Percentiles rank a stretch among this genome's conserved stretches.
Conservation (phyloP, 805 yeast species). For the Pichia membranifaciens region DNA sequence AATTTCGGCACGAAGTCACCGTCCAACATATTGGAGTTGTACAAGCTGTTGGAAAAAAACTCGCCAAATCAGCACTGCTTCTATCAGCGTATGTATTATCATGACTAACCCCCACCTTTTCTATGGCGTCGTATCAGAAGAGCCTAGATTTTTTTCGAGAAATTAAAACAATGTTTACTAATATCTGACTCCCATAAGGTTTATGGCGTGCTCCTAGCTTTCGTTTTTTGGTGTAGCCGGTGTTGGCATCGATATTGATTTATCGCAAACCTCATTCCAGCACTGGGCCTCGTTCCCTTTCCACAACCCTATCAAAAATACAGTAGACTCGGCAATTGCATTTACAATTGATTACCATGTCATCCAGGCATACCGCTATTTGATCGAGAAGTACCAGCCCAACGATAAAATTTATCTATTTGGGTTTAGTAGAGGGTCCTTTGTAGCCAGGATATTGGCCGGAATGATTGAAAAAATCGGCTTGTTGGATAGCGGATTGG, state of each 20-base stretch:
- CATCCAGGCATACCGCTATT: constrained; percentile 48
- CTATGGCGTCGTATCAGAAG: too few relatives aligned
- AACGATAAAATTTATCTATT: constrained; percentile 52
- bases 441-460: constrained; percentile 55
- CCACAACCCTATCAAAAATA: constrained; percentile 9
- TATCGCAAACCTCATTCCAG: constrained; percentile 29
- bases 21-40: constrained; percentile 50
- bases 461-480: constrained; percentile 67
- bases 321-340: constrained; percentile 37
- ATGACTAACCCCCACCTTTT: not conserved
- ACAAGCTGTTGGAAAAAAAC: constrained; percentile 44
- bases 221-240: constrained; percentile 39
- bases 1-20: constrained; percentile 52
- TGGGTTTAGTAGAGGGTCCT: constrained; percentile 63
- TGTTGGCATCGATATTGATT: constrained; percentile 47
- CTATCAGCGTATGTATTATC: constrained; percentile 43
- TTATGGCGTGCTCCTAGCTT: too few relatives aligned
- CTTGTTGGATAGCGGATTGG: constrained; percentile 47
- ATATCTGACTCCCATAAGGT: too few relatives aligned
- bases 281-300: not conserved
- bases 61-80: constrained; percentile 43
- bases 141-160: too few relatives aligned
- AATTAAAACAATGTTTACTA: too few relatives aligned
- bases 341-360: constrained; percentile 51
- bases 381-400: constrained; percentile 41